Conservation (phyloP, 805 yeast genomes). For the Candida sonorensis region DNA sequence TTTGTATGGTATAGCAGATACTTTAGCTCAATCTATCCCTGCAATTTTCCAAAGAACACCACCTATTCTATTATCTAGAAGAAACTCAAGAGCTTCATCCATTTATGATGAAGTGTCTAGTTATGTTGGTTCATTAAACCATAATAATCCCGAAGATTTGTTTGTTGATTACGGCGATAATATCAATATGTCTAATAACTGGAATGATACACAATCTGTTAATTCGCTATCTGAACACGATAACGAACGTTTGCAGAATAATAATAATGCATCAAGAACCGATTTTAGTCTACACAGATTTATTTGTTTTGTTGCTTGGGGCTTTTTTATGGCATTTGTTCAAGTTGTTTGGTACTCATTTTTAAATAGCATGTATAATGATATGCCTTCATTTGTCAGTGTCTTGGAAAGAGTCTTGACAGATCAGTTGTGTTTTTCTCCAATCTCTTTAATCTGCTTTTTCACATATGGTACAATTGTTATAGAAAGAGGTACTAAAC, state of each 20-base stretch:
- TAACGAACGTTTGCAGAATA: too few relatives aligned
- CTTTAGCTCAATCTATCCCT: constrained; percentile 72
- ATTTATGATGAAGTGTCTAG: constrained; percentile 13
- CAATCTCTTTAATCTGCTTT: constrained; percentile 72
- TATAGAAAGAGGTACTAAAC: constrained; percentile 65
- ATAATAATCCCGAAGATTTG: constrained; percentile 14
- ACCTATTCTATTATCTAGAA: too few relatives aligned
- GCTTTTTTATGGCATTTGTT: constrained; percentile 70
- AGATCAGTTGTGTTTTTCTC: constrained; percentile 87
- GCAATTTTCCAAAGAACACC: constrained; percentile 16
- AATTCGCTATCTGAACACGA: too few relatives aligned
- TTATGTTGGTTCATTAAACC: constrained; percentile 13
- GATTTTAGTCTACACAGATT: constrained; percentile 62
- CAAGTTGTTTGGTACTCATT: constrained; percentile 89
- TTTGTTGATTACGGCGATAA: constrained; percentile 31
- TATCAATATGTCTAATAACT: background rate
- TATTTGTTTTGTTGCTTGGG: constrained; percentile 82
- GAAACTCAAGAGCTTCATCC: constrained; percentile 10
- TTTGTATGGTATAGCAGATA: constrained; percentile 85
- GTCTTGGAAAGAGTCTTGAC: constrained; percentile 82
- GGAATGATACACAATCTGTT: background rate
- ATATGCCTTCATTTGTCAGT: constrained; percentile 77
- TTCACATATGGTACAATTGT: constrained; percentile 79
- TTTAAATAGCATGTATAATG: constrained; percentile 68
- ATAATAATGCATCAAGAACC: constrained; percentile 1